phyloP scores from a whole-genome alignment of 345 rosid species.

The Bruguiera parviflora region DNA sequence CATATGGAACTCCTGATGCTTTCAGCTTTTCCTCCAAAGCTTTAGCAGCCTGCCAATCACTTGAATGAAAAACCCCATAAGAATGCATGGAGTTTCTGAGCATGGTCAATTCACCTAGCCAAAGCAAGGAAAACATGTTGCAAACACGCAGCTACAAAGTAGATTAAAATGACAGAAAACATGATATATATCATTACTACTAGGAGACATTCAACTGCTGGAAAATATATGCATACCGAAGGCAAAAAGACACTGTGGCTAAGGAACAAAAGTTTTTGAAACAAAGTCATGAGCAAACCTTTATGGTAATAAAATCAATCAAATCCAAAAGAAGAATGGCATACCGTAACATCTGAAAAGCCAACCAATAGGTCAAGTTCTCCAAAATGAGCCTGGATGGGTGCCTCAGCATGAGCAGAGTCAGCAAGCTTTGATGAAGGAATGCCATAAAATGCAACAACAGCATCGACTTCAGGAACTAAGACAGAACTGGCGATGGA shows the following conservation, averaged over 20 bases:
- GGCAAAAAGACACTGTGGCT: no score
- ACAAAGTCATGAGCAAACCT: no score
- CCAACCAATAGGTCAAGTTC: constrained; percentile 83
- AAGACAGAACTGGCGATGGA: constrained; percentile 88
- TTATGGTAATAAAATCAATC: no score
- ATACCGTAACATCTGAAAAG: constrained; percentile 80
- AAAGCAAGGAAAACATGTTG: no score
- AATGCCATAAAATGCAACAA: constrained; percentile 80
- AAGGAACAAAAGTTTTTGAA: no score
- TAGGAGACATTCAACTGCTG: no score
- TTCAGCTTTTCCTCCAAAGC: constrained; percentile 80
- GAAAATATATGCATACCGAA: no score
- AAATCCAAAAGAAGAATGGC: constrained; percentile 1
- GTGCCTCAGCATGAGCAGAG: constrained; percentile 73
- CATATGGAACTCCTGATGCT: constrained; percentile 61
- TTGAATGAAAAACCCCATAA: neutral
- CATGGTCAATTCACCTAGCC: neutral
- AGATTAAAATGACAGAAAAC: no score
- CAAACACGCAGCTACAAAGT: no score
- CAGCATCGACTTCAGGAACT: constrained; percentile 81
- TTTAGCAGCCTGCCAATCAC: constrained; percentile 64
- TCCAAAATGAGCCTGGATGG: constrained; percentile 86
- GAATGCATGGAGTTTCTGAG: neutral
- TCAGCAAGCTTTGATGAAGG: constrained; percentile 85
- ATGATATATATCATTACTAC: no score